Evolutionary conservation across 1,284 basidiomycete species (phyloP).

Genomic region (Ceratobasidium papillatum): DNA sequence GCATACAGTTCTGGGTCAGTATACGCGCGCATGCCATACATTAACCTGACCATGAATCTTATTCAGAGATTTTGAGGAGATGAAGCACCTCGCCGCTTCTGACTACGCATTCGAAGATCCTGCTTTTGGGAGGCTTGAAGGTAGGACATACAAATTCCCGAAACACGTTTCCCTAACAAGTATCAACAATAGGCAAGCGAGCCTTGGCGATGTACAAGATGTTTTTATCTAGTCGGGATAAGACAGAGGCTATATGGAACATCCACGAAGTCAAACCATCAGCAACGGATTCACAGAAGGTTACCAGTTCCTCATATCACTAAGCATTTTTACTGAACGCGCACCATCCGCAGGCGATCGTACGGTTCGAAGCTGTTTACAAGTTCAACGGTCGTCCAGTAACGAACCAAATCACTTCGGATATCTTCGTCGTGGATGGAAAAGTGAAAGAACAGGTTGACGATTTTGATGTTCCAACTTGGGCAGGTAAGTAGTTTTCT

Average conservation of each 20-base stretch:
- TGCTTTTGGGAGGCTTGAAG: conserved; percentile 33
- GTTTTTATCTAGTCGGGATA: conserved; percentile 31
- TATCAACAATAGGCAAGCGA: background rate
- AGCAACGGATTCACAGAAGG: conserved; percentile 17
- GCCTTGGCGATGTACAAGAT: conserved; percentile 33
- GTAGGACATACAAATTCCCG: background rate
- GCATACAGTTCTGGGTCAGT: conserved; percentile 33
- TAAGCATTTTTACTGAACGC: background rate
- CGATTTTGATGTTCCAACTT: conserved; percentile 13
- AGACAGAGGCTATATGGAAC: conserved; percentile 30
- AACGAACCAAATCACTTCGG: conserved; percentile 27
- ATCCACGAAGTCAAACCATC: conserved; percentile 35
- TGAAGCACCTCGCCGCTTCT: conserved; percentile 15
- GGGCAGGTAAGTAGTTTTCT: conserved; percentile 11
- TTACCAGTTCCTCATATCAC: background rate
- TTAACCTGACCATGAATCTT: background rate
- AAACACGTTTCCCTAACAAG: background rate
- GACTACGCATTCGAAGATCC: conserved; percentile 26
- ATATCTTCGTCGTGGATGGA: conserved; percentile 32
- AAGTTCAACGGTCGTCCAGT: conserved; percentile 30
- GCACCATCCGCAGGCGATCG: conserved; percentile 1
- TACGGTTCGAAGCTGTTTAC: conserved; percentile 31
- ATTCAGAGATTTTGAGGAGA: conserved; percentile 17
- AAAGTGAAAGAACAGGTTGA: conserved; percentile 35
- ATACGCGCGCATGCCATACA: background rate